Evolutionary conservation across 2,329 filamentous ascomycete genomes (phyloP).

Genomic region (Tolypocladium pustulatum): DNA sequence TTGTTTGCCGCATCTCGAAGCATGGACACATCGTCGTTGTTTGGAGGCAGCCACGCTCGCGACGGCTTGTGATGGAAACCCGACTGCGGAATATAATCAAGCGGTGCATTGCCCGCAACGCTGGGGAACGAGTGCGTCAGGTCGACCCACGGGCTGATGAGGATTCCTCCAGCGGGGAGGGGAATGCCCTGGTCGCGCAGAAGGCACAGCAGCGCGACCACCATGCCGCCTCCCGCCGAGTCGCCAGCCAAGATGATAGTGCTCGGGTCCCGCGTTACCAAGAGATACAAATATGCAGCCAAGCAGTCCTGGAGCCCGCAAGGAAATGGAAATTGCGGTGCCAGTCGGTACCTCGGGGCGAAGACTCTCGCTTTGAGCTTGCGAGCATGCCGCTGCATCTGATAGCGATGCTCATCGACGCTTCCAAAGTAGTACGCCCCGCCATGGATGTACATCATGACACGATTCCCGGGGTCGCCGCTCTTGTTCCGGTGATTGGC

Average conservation of each 20-base stretch:
- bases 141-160: conserved; percentile 95
- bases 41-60: conserved; percentile 83
- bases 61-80: conserved; percentile 91
- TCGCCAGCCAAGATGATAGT: conserved; percentile 86
- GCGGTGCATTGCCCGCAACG: conserved; percentile 56
- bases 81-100: conserved; percentile 80
- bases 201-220: conserved; percentile 66
- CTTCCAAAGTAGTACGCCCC: conserved; percentile 95
- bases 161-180: conserved; percentile 76
- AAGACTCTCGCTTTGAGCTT: conserved; percentile 87
- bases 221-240: conserved; percentile 88
- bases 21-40: conserved; percentile 58
- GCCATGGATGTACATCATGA: conserved; percentile 92
- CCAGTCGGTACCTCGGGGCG: conserved; percentile 75
- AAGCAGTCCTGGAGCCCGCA: conserved; percentile 86
- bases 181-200: conserved; percentile 76
- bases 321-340: conserved; percentile 92
- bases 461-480: conserved; percentile 51
- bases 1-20: conserved; percentile 38
- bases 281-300: conserved; percentile 74
- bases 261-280: conserved; percentile 63
- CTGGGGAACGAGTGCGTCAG: conserved; percentile 93
- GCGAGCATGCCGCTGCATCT: conserved; percentile 89
- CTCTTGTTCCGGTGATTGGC: conserved; percentile 53
- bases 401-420: conserved; percentile 94